A percentile compares a stretch with the other conserved stretches of the same genome.
phyloP scores from a whole-genome alignment of 176 grass and related monocot genomes.

The Zizania latifolia region DNA sequence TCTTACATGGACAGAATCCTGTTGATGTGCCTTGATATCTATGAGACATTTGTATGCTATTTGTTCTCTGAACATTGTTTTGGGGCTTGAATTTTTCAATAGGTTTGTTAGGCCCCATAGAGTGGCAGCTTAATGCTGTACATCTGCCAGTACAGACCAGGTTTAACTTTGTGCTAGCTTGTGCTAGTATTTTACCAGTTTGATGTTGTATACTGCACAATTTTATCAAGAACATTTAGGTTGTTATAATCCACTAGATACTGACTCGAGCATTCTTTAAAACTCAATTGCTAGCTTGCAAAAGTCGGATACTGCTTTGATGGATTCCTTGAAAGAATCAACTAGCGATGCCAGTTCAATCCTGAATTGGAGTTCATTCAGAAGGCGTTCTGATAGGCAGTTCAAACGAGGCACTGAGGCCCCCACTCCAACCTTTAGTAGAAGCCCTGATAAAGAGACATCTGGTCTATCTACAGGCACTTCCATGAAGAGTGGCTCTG shows the following conservation, averaged over 20 bases:
- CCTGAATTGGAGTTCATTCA: conserved; percentile 32
- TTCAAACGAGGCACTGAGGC: conserved; percentile 20
- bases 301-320: background rate
- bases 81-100: background rate
- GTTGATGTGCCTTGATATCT: background rate
- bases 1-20: background rate
- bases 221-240: background rate
- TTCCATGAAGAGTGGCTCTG: conserved; percentile 23
- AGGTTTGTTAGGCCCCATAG: background rate
- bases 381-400: conserved; percentile 17
- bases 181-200: conserved; percentile 17
- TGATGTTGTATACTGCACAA: background rate
- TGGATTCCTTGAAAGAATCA: conserved; percentile 16
- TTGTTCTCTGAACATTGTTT: conserved; percentile 8
- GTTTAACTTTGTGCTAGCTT: background rate
- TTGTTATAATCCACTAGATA: background rate
- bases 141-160: background rate
- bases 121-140: background rate
- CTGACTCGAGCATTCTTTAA: conserved; percentile 16
- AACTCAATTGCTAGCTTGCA: conserved; percentile 22
- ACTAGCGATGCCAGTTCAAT: background rate
- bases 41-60: background rate
- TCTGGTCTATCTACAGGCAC: conserved; percentile 18
- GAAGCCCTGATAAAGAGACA: conserved; percentile 28
- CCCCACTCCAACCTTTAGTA: conserved; percentile 10